Conservation (phyloP, 2,329 filamentous ascomycete species). For the Sclerotiophoma versabilis region DNA sequence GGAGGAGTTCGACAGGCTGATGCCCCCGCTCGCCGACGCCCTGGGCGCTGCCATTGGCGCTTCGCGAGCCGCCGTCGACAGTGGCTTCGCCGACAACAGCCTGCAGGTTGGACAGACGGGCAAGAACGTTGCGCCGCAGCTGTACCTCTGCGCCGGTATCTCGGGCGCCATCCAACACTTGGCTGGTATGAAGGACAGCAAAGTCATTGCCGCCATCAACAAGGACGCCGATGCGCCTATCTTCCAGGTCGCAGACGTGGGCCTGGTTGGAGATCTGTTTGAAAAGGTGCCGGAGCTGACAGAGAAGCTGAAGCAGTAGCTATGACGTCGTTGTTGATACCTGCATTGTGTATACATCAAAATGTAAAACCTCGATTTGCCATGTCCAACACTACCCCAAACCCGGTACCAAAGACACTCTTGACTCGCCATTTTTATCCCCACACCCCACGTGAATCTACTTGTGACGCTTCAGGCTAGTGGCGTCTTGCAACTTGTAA, state of each 20-base stretch:
- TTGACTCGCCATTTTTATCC: neutral
- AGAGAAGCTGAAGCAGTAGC: constrained; percentile 78
- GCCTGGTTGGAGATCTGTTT: constrained; percentile 93
- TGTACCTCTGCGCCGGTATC: constrained; percentile 95
- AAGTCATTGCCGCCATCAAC: constrained; percentile 98
- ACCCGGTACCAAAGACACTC: neutral
- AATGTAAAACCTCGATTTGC: constrained; percentile 7
- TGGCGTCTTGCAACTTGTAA: neutral
- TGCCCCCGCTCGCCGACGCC: constrained; percentile 89
- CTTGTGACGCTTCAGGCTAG: constrained; percentile 3
- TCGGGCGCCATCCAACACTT: constrained; percentile 97
- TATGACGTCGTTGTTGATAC: constrained; percentile 9
- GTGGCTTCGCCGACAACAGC: constrained; percentile 97
- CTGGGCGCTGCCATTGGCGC: constrained; percentile 96
- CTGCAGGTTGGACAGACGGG: constrained; percentile 98
- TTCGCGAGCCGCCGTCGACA: constrained; percentile 93
- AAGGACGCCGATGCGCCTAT: constrained; percentile 97
- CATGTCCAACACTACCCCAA: too few species aligned
- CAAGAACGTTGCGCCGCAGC: constrained; percentile 95
- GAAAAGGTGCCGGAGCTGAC: constrained; percentile 95
- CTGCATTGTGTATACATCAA: constrained; percentile 18
- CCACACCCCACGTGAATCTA: neutral
- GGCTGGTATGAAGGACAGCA: constrained; percentile 99
- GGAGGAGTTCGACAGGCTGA: constrained; percentile 93
- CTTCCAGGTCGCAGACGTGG: constrained; percentile 97